Conservation (phyloP, 352 stramenopile species). For the Pythium pyrilobum region DNA sequence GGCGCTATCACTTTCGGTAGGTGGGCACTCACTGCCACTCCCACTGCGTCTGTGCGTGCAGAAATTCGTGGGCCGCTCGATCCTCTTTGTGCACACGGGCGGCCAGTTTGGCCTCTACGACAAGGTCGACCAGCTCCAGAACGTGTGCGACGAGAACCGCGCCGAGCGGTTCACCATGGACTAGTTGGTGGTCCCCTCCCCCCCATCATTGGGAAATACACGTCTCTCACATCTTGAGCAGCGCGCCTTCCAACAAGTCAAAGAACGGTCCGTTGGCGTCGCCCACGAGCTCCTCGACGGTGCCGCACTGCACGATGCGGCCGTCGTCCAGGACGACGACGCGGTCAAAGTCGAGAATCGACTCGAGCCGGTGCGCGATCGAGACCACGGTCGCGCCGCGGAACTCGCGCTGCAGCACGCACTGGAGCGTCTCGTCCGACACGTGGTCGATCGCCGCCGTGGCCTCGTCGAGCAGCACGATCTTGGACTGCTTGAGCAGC, state of each 20-base stretch:
- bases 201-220: too few species aligned
- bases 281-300: constrained; percentile 13
- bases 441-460: constrained; percentile 31
- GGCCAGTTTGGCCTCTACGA: constrained; percentile 90
- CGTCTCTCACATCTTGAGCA: constrained; percentile 10
- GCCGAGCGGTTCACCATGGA: constrained; percentile 63
- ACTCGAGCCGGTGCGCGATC: constrained; percentile 92
- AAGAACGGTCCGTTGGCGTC: constrained; percentile 19
- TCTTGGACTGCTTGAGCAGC: constrained; percentile 25
- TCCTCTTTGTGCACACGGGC: constrained; percentile 91
- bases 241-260: constrained; percentile 14
- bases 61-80: constrained; percentile 78
- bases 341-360: constrained; percentile 86
- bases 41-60: constrained; percentile 6
- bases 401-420: constrained; percentile 83
- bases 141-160: constrained; percentile 40
- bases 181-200: too few species aligned
- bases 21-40: background rate
- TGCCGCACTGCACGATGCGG: constrained; percentile 32
- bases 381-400: constrained; percentile 83
- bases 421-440: constrained; percentile 46
- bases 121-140: constrained; percentile 75
- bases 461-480: constrained; percentile 41
- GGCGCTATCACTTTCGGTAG: background rate
- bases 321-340: constrained; percentile 87